These are phyloP conservation scores for Orbilia javanica DNA, from an alignment of 2,329 filamentous ascomycete species.

Conservation along the genomic window DNA sequence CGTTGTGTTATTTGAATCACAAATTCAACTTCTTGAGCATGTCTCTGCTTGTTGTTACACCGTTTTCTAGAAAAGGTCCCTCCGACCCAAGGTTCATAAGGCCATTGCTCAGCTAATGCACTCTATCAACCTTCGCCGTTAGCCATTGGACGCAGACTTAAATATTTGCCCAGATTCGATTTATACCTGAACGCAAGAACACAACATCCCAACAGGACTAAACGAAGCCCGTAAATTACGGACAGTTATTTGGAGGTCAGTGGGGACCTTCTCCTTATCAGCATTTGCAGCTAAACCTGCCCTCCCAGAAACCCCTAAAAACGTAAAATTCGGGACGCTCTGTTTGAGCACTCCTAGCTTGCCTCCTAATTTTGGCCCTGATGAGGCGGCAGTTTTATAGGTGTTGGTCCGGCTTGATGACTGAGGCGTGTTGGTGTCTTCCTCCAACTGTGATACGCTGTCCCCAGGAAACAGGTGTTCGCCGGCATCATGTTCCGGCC, in stretches of 20 bases:
- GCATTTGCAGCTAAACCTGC: not conserved
- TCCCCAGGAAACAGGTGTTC: not conserved
- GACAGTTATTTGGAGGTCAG: not conserved
- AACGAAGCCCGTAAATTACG: not conserved
- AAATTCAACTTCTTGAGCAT: not conserved
- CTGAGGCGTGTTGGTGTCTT: not conserved
- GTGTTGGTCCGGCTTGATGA: not conserved
- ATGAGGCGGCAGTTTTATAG: not conserved
- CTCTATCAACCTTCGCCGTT: not conserved
- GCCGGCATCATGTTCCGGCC: not conserved
- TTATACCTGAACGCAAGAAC: not conserved
- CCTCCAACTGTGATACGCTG: constrained; percentile 3
- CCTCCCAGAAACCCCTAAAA: not conserved
- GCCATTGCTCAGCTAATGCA: not conserved
- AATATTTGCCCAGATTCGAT: not conserved
- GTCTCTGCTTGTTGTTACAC: not conserved
- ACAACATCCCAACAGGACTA: not conserved
- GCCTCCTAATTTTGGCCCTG: not conserved
- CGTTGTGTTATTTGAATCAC: not conserved
- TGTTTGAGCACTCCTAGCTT: not conserved
- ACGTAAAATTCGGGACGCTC: not conserved
- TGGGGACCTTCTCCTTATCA: not conserved
- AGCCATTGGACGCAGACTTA: not conserved
- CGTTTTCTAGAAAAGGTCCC: not conserved
- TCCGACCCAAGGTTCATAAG: not conserved